Conservation (phyloP, 768 basidiomycete genomes). For the Lentinula lateritia region DNA sequence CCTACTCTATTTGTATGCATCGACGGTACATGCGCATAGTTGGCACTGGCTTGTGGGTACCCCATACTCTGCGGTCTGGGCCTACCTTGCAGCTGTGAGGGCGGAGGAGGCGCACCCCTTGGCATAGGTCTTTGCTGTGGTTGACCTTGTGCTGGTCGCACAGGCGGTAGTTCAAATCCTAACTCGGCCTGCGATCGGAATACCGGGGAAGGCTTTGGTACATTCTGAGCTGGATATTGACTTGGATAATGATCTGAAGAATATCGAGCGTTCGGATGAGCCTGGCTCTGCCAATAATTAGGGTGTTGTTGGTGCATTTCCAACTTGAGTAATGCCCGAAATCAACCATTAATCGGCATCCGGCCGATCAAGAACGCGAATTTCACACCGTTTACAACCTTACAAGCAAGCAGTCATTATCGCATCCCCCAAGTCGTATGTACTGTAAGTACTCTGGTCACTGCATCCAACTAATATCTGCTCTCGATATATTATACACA, state of each 20-base stretch:
- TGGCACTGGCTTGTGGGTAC: neutral
- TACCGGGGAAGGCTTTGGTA: neutral
- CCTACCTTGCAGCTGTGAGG: neutral
- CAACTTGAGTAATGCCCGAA: neutral
- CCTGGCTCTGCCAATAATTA: neutral
- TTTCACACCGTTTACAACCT: neutral
- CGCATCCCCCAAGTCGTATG: too few relatives aligned
- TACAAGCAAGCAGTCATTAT: too few relatives aligned
- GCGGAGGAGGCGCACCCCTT: neutral
- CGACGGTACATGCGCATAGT: neutral
- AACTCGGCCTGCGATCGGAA: conserved; percentile 1
- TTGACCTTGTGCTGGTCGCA: neutral
- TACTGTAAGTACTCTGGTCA: too few relatives aligned
- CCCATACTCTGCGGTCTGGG: neutral
- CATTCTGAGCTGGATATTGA: neutral
- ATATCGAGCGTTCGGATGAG: neutral
- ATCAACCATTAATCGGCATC: neutral
- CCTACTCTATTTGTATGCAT: neutral
- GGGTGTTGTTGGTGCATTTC: neutral
- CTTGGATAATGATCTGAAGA: neutral
- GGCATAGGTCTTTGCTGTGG: neutral
- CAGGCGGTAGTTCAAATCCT: neutral
- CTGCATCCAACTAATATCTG: too few relatives aligned
- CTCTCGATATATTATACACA: too few relatives aligned
- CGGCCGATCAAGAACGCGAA: neutral